Percentiles rank a stretch among this genome's conserved stretches.
Evolutionary conservation across 2,329 filamentous ascomycete species (phyloP).

Genomic region (Zasmidium citrigriseum): DNA sequence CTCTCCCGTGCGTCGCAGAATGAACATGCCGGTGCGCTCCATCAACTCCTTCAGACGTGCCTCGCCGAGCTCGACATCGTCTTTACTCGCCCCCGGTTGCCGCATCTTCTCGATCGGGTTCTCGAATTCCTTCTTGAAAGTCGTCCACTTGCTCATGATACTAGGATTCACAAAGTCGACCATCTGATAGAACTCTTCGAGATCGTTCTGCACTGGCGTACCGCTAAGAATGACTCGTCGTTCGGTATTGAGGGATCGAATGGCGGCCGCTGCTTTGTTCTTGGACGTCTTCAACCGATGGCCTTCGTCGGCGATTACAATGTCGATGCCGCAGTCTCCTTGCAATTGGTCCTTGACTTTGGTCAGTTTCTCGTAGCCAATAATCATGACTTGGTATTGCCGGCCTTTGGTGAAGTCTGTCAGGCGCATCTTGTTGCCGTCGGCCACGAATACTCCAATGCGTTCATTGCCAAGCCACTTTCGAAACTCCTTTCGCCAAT

Average conservation of each 20-base stretch:
- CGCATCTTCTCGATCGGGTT: conserved; percentile 63
- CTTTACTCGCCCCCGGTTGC: conserved; percentile 62
- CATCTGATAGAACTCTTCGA: conserved; percentile 67
- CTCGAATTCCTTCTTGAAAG: conserved; percentile 67
- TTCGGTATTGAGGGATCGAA: conserved; percentile 63
- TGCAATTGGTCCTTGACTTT: conserved; percentile 66
- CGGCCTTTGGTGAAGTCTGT: conserved; percentile 70
- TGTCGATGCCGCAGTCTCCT: conserved; percentile 65
- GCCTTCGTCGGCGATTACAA: conserved; percentile 70
- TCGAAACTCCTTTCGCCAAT: conserved; percentile 72
- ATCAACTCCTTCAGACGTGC: conserved; percentile 62
- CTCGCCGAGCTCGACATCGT: conserved; percentile 65
- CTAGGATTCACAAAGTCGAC: conserved; percentile 71
- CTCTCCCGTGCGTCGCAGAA: conserved; percentile 66
- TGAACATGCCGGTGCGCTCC: conserved; percentile 62
- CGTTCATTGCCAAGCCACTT: conserved; percentile 74
- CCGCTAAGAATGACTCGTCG: conserved; percentile 65
- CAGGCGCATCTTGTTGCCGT: conserved; percentile 60
- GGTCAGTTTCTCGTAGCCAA: conserved; percentile 71
- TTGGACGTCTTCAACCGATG: conserved; percentile 68
- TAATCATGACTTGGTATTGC: conserved; percentile 70
- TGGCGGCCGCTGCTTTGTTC: conserved; percentile 67
- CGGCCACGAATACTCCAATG: conserved; percentile 67
- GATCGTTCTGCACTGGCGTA: conserved; percentile 68
- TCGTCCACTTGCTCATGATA: conserved; percentile 61